Percentiles rank a stretch among this genome's conserved stretches.
phyloP scores from a whole-genome alignment of 2,329 filamentous ascomycete genomes.

The Didymella sp. region DNA sequence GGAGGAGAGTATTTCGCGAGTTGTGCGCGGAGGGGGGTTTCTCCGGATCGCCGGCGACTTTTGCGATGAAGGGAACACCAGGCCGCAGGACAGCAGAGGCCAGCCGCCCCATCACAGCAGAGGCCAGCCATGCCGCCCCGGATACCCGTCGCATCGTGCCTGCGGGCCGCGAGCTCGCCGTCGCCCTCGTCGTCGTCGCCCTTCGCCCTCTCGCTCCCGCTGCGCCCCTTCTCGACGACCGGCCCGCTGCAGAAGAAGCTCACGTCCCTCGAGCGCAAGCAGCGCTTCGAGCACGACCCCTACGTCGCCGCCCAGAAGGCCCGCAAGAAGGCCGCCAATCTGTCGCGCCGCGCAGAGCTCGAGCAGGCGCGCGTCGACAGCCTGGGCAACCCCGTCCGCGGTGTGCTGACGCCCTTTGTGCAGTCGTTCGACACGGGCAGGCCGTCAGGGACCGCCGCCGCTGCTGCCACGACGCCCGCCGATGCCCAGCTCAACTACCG shows the following conservation, averaged over 20 bases:
- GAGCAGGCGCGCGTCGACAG: constrained; percentile 67
- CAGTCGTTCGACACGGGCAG: constrained; percentile 75
- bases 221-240: constrained; percentile 67
- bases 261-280: constrained; percentile 56
- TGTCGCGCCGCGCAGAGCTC: constrained; percentile 76
- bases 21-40: constrained; percentile 1
- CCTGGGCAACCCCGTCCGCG: constrained; percentile 80
- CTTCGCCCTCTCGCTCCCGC: constrained; percentile 59
- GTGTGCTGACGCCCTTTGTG: constrained; percentile 80
- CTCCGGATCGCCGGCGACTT: background rate
- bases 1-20: constrained; percentile 16
- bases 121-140: constrained; percentile 54
- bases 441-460: constrained; percentile 34
- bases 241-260: constrained; percentile 64
- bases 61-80: background rate
- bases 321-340: constrained; percentile 82
- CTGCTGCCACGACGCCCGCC: constrained; percentile 34
- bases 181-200: constrained; percentile 32
- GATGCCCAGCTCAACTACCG: constrained; percentile 74
- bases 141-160: constrained; percentile 54
- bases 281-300: constrained; percentile 75
- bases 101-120: background rate
- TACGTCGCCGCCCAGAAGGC: constrained; percentile 82
- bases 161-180: constrained; percentile 49
- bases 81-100: background rate